Base-by-base conservation (phyloP, 2,329 filamentous ascomycete genomes). In the Alternaria panax region DNA sequence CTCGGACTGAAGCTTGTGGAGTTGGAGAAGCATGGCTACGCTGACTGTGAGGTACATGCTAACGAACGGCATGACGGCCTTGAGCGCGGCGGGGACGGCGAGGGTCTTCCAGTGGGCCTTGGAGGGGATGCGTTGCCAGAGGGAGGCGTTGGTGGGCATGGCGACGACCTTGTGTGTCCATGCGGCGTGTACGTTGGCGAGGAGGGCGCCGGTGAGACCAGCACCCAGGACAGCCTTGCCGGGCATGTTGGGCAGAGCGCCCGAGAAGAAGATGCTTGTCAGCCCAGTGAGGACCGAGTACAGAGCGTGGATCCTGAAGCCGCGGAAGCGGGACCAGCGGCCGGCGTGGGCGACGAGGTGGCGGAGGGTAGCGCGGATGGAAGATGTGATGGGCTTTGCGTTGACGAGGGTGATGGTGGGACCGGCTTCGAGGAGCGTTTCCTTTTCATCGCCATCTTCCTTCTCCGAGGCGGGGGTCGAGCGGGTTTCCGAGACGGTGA, bases 151-250 rank as follows among this genome's bases (percentile, higher is more conserved):
- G 57, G 86, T 89, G 5, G 88, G 87, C 53, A 87, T 83, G 2
- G 92, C 89, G 73, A 97, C 93, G 75, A 96, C 87, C 70, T 91
- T 89, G 75, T 97, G 92, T 4, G 93, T 91, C 92, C 93, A 97
- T 53, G 87, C 85, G 67, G 93, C 86, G 75, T 87, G 86, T 59
- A 94, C 78, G 71, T 90, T 90, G 36, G 90, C 86, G 30, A 91
- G 81, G 20, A 85, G 77, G 22, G 94, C 77, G 51, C 86, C 83
- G 25, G 87, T 82, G 41, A 90, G 57, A 50, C 89, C 83, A 53
- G 83, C 83, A 54, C 82, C 81, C 54, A 91, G 38, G 54, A 88
- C 65, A 51, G 81, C 72, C 57, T 81, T 76, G 59, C 83, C 78
- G 20, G 86, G 72, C 38, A 80, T 62, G 41, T 71, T n/a, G 51